phyloP scores from a whole-genome alignment of 108 stramenopile genomes.

The Nitzschia sp. region DNA sequence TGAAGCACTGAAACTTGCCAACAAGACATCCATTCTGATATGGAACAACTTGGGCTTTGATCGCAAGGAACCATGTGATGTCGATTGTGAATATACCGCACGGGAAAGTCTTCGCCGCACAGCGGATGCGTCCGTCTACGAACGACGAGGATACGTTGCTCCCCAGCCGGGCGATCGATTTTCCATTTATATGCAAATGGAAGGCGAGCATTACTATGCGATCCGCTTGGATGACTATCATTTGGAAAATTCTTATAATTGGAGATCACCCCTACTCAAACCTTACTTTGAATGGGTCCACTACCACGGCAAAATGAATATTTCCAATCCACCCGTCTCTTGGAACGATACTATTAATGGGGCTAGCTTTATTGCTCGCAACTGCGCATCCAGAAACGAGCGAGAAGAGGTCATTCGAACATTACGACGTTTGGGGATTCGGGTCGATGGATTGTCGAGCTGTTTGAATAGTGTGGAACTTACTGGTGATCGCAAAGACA shows the following conservation, averaged over 20 bases:
- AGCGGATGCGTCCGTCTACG: constrained; percentile 12
- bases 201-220: constrained; percentile 39
- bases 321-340: constrained; percentile 44
- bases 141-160: constrained; percentile 2
- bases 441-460: constrained; percentile 41
- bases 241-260: constrained; percentile 44
- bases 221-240: constrained; percentile 1
- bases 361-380: constrained; percentile 60
- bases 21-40: constrained; percentile 4
- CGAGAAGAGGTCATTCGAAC: constrained; percentile 54
- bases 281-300: constrained; percentile 57
- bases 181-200: constrained; percentile 33
- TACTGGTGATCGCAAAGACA: constrained; percentile 36
- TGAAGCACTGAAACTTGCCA: not conserved
- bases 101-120: not conserved
- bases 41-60: constrained; percentile 11
- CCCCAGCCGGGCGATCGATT: constrained; percentile 21
- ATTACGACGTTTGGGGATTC: constrained; percentile 40
- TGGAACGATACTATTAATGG: constrained; percentile 42
- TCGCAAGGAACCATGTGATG: constrained; percentile 17
- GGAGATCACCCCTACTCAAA: constrained; percentile 48
- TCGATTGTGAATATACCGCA: constrained; percentile 11
- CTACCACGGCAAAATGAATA: constrained; percentile 22
- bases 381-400: constrained; percentile 55
- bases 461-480: constrained; percentile 35